These are phyloP conservation scores for Picochlorum sp. DNA, from an alignment of 139 green algal genomes.

Conservation along the genomic window DNA sequence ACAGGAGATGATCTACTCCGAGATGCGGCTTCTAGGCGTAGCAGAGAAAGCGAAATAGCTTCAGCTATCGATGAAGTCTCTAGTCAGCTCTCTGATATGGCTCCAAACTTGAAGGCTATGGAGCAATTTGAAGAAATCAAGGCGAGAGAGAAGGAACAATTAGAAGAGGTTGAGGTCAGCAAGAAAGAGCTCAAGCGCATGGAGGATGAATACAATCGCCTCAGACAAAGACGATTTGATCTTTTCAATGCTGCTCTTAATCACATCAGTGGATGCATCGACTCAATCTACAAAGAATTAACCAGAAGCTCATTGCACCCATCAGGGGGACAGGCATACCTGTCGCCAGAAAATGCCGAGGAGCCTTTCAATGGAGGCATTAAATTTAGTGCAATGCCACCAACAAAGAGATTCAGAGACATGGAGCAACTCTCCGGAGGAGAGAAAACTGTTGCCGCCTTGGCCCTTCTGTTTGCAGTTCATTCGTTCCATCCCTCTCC, in stretches of 20 bases:
- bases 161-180: conserved; percentile 59
- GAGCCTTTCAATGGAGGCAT: conserved; percentile 81
- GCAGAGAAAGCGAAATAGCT: conserved; percentile 18
- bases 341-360: conserved; percentile 74
- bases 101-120: conserved; percentile 84
- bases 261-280: conserved; percentile 70
- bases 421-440: conserved; percentile 95
- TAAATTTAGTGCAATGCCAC: conserved; percentile 93
- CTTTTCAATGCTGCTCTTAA: conserved; percentile 81
- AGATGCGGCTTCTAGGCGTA: conserved; percentile 22
- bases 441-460: conserved; percentile 82
- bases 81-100: conserved; percentile 36
- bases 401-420: conserved; percentile 92
- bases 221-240: conserved; percentile 56
- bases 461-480: conserved; percentile 95
- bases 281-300: conserved; percentile 89
- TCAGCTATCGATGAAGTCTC: conserved; percentile 35
- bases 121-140: conserved; percentile 87
- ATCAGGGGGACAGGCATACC: conserved; percentile 74
- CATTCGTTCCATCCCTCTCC: conserved; percentile 86
- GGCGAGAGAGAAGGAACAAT: conserved; percentile 65
- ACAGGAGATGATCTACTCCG: conserved; percentile 19
- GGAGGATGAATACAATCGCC: conserved; percentile 51
- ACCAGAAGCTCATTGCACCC: conserved; percentile 64
- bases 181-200: conserved; percentile 37